phyloP scores from a whole-genome alignment of 1,284 basidiomycete species.

The Abortiporus biennis region DNA sequence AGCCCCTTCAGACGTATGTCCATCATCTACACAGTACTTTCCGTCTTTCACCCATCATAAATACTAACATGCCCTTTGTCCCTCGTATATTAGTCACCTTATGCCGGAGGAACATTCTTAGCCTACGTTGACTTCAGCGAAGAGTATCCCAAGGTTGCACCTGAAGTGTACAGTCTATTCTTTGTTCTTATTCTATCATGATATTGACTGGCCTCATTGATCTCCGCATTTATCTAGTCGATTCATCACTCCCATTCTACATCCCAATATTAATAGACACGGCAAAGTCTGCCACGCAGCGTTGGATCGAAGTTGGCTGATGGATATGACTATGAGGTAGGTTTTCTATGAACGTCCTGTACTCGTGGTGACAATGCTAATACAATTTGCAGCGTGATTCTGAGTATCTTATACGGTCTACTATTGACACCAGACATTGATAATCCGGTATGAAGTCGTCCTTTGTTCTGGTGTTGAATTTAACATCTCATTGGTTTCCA shows the following conservation, averaged over 20 bases:
- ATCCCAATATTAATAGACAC: conserved; percentile 12
- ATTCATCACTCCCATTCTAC: conserved; percentile 11
- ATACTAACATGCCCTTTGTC: background rate
- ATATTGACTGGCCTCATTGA: too few species aligned
- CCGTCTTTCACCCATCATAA: too few species aligned
- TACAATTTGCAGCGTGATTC: conserved; percentile 2
- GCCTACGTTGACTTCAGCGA: conserved; percentile 10
- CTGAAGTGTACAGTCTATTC: conserved; percentile 6
- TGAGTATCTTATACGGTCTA: conserved; percentile 10
- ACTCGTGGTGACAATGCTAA: background rate
- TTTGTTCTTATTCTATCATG: background rate
- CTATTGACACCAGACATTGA: conserved; percentile 10
- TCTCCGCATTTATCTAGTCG: background rate
- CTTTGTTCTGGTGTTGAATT: background rate
- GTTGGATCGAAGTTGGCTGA: conserved; percentile 10
- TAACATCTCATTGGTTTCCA: background rate
- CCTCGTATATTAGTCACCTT: conserved; percentile 6
- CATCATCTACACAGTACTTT: background rate
- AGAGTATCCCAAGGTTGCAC: conserved; percentile 8
- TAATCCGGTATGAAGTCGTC: conserved; percentile 11
- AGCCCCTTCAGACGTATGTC: conserved; percentile 9
- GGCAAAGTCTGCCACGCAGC: conserved; percentile 11
- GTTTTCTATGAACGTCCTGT: background rate
- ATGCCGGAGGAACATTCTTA: conserved; percentile 10
- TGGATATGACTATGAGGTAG: conserved; percentile 12